phyloP scores from a whole-genome alignment of 2,329 filamentous ascomycete genomes.

The Macroventuria anomochaeta region DNA sequence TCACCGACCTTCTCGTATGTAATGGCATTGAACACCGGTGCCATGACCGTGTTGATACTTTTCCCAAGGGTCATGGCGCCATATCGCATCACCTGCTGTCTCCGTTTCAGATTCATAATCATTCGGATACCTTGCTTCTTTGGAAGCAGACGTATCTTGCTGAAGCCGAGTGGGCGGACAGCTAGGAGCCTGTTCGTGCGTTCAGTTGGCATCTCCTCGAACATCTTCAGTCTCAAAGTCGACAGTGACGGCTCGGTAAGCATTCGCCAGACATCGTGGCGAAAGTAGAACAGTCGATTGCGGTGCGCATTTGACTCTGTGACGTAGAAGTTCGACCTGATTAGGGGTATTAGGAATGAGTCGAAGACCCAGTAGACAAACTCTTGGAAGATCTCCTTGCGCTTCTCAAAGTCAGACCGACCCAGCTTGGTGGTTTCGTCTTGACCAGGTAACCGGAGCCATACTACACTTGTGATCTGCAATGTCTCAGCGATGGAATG shows the following conservation, averaged over 20 bases:
- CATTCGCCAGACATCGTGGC: constrained; percentile 87
- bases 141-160: constrained; percentile 80
- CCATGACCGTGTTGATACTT: constrained; percentile 74
- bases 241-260: constrained; percentile 76
- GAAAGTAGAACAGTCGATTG: constrained; percentile 88
- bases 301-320: constrained; percentile 85
- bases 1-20: constrained; percentile 74
- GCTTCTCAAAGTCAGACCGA: constrained; percentile 74
- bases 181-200: constrained; percentile 65
- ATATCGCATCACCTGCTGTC: constrained; percentile 60
- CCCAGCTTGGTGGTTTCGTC: constrained; percentile 63
- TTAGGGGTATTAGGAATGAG: constrained; percentile 84
- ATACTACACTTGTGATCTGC: constrained; percentile 71
- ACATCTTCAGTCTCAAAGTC: constrained; percentile 72
- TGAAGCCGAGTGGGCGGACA: constrained; percentile 73
- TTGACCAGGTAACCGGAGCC: constrained; percentile 69
- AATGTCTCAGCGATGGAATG: constrained; percentile 23
- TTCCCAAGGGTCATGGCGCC: constrained; percentile 63
- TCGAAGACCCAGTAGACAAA: constrained; percentile 94
- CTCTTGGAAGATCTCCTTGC: constrained; percentile 79
- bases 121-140: constrained; percentile 79
- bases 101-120: constrained; percentile 83
- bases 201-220: constrained; percentile 73
- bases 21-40: constrained; percentile 76
- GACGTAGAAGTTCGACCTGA: constrained; percentile 89